A percentile compares a stretch with the other conserved stretches of the same genome.
These are phyloP conservation scores for Penicillium silybi DNA, from an alignment of 495 filamentous ascomycete species.

Conservation along the genomic window DNA sequence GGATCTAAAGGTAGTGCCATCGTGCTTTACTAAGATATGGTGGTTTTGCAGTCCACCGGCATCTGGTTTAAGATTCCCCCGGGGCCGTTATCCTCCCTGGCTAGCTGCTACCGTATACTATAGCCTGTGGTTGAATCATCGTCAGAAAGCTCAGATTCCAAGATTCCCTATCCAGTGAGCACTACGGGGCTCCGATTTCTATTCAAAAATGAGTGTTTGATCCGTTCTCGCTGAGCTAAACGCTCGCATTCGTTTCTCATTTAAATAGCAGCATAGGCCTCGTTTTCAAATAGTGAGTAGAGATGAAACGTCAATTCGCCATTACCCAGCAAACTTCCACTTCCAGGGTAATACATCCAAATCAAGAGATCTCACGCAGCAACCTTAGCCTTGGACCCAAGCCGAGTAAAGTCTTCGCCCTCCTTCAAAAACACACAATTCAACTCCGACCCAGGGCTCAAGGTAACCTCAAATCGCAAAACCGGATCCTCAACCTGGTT, in stretches of 20 bases:
- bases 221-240: neutral
- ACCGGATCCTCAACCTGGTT: constrained; percentile 34
- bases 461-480: constrained; percentile 37
- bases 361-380: neutral
- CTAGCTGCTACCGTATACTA: too few relatives aligned
- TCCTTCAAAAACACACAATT: constrained; percentile 43
- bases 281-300: neutral
- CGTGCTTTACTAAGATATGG: too few relatives aligned
- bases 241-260: neutral
- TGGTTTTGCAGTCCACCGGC: too few relatives aligned
- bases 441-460: constrained; percentile 38
- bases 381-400: neutral
- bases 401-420: constrained; percentile 16
- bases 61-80: too few relatives aligned
- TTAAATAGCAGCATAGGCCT: neutral
- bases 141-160: too few relatives aligned
- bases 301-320: neutral
- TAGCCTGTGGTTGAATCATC: too few relatives aligned
- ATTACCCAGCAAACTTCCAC: neutral
- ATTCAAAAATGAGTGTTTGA: neutral
- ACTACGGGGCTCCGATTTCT: too few relatives aligned
- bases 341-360: neutral
- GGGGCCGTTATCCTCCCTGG: too few relatives aligned
- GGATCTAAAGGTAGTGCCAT: too few relatives aligned
- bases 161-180: too few relatives aligned